Base-by-base conservation (phyloP, 1,284 basidiomycete genomes). In the Austroboletus olivaceoglutinosus region DNA sequence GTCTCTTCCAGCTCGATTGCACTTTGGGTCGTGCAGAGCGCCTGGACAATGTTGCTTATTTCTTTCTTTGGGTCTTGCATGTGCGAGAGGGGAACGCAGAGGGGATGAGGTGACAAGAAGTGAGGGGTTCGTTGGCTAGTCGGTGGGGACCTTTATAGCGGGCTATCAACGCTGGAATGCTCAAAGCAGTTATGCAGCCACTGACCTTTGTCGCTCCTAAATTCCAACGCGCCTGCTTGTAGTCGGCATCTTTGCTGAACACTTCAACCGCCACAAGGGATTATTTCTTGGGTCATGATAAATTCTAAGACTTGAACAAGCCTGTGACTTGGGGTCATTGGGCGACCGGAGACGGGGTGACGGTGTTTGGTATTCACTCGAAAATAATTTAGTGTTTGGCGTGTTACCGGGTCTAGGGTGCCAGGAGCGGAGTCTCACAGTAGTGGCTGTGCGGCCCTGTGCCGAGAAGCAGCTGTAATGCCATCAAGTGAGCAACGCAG, bases 51-150 rank as follows among this genome's bases (percentile, higher is more conserved):
- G n/a, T 4, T 3, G n/a, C 15, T 0, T n/a, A 67, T 67, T 0
- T 65, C 67, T 53, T 53, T 55, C 52, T 53, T 67, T 2, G 67
- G 63, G 6, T 70, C 58, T 38, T 70, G 66, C 64, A 64, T 69
- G 43, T 16, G n/a, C 36, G 18, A 42, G 38, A 15, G 6, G 27
- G 45, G 19, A 40, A 37, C 13, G 41, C 7, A 31, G 27, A 39
- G n/a, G 2, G 39, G 19, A 36, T 1, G 48, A 38, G 40, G 31
- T 31, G 45, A 41, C 5, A 18, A 27, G 25, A 6, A 23, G 31
- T 41, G 50, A 21, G 44, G 41, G 6, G 34, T 21, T 34, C 23
- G 33, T 16, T 52, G 47, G 54, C 23, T 46, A 33, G 22, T 25
- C 10, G 7, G 30, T 3, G 45, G 40, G 31, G 37, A 10, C 6